These are phyloP conservation scores for Stemphylium vesicarium DNA, from an alignment of 2,329 filamentous ascomycete species.

Conservation along the genomic window DNA sequence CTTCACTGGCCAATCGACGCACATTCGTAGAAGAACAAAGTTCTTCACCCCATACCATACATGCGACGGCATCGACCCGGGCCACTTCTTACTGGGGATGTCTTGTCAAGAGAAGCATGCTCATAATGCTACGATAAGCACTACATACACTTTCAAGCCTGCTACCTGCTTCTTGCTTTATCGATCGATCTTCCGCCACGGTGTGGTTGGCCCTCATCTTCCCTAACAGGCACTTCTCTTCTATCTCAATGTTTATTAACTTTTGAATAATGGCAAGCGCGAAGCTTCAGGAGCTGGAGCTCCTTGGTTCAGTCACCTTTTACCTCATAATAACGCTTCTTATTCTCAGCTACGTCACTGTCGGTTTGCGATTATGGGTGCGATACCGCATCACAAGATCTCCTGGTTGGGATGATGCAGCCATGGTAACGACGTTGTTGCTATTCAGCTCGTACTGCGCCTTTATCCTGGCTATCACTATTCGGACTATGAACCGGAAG, in stretches of 20 bases:
- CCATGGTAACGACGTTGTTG: constrained; percentile 37
- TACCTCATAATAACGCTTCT: constrained; percentile 35
- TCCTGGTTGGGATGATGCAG: constrained; percentile 44
- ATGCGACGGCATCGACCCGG: constrained; percentile 16
- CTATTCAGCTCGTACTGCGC: constrained; percentile 39
- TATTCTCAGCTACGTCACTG: constrained; percentile 35
- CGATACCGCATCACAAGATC: constrained; percentile 41
- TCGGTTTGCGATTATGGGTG: constrained; percentile 43
- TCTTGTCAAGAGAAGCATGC: constrained; percentile 5
- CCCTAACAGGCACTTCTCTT: not conserved
- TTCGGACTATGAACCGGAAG: constrained; percentile 11
- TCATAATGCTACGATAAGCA: constrained; percentile 21
- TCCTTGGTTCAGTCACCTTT: constrained; percentile 29
- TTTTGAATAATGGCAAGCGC: constrained; percentile 8
- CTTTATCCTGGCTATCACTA: constrained; percentile 32
- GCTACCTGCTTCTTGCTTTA: not conserved
- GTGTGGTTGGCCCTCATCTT: constrained; percentile 10
- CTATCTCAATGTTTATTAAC: constrained; percentile 2
- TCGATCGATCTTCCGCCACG: constrained; percentile 8
- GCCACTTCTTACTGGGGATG: constrained; percentile 13
- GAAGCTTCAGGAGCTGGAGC: constrained; percentile 24
- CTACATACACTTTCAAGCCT: constrained; percentile 1
- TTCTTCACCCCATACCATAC: constrained; percentile 18
- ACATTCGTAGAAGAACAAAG: constrained; percentile 15
- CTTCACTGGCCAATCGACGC: constrained; percentile 15